Base-by-base conservation (phyloP, 257 asterid genomes). In the Fraxinus anomala region DNA sequence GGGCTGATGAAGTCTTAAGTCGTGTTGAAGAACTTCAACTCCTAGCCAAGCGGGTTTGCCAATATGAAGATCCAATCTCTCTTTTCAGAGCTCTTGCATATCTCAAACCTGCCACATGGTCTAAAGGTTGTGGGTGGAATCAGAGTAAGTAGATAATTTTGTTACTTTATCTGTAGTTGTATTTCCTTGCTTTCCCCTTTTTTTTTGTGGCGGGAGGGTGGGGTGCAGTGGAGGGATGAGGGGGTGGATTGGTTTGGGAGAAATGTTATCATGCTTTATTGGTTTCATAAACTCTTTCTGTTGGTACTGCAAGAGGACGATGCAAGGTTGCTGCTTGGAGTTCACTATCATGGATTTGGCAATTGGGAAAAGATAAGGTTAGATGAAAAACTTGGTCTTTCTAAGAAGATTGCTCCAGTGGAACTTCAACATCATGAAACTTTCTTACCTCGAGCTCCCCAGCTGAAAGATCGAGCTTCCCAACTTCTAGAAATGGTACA, bases 41-140 rank as follows among this genome's bases (percentile, higher is more conserved):
- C 77, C 92, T 96, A 83, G 96, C 96, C 76, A 96, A 93, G 86
- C 94, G 99, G 80, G 89, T 96, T 83, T 84, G 85, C 77, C 90
- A 96, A 47, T 93, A 96, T 78, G 93, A 85, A 76, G 97, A 93
- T 83, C 99, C 99, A 61, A 36, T 96, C 40, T 85, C 92, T 71
- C 99, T 93, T 82, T 96, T 93, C 85, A 85, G 96, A 84, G 89
- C 97, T 42, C 86, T 96, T 68, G 88, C 90, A 61, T 93, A 85
- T 83, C 97, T 92, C 78, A 96, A 93, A 83, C 97, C 98, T 69
- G 92, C 98, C 70, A 89, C 98, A 0, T 96, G 99, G 99, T 94
- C 99, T 67, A 96, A 93, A 86, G 99, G 99, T 39, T 96, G 99
- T 91, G 97, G 99, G 80, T 96, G 99, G 99, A 96, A 93, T 80